A percentile compares a stretch with the other conserved stretches of the same genome.
phyloP scores from a whole-genome alignment of 2,329 filamentous ascomycete genomes.

The Cladosporium colombiae region DNA sequence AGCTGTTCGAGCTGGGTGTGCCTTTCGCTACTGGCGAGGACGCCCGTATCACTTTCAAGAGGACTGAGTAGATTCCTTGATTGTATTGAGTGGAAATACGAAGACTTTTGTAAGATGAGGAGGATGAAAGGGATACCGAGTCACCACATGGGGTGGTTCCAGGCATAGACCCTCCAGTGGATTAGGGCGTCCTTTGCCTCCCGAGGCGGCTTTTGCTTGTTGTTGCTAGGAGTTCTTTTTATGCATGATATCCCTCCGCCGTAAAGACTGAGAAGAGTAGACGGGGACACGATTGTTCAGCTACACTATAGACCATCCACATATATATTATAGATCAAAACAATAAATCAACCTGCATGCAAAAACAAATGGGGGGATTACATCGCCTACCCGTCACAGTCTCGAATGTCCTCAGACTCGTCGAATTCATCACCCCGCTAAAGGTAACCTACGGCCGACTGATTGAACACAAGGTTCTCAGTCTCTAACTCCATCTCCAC shows the following conservation, averaged over 20 bases:
- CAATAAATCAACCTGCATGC: neutral
- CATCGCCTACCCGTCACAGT: no score
- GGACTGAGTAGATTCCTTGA: constrained; percentile 35
- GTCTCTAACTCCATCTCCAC: neutral
- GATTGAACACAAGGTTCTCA: no score
- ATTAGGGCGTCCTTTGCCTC: neutral
- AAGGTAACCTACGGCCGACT: no score
- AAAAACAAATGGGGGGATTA: no score
- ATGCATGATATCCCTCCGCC: neutral
- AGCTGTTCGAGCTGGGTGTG: constrained; percentile 91
- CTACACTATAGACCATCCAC: neutral
- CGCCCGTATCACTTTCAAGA: constrained; percentile 49
- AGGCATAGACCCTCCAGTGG: neutral
- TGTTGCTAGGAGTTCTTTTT: constrained; percentile 9
- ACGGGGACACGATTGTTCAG: constrained; percentile 25
- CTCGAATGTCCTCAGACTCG: no score
- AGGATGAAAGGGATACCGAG: neutral
- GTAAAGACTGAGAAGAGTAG: constrained; percentile 25
- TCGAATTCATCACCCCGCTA: no score
- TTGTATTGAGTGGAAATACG: neutral
- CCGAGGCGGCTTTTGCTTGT: neutral
- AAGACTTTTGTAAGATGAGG: constrained; percentile 2
- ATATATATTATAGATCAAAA: neutral
- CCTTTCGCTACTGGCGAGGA: constrained; percentile 66
- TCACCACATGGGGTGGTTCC: no score